phyloP scores from a whole-genome alignment of 768 basidiomycete species.

The Russula compacta region DNA sequence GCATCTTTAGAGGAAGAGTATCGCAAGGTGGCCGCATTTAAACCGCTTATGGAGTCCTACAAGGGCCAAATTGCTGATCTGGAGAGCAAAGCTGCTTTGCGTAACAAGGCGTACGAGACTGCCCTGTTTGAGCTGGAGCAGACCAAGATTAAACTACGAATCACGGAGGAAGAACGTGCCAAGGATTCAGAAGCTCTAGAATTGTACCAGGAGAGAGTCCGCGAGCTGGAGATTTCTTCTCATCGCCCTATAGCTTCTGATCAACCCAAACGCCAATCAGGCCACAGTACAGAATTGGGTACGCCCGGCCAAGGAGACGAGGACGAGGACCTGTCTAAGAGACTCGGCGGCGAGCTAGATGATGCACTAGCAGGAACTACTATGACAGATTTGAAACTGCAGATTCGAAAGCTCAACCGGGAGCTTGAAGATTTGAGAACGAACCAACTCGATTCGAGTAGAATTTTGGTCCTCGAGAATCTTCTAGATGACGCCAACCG shows the following conservation, averaged over 20 bases:
- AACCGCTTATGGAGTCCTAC: constrained; percentile 87
- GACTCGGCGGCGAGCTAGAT: constrained; percentile 79
- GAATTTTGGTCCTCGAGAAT: constrained; percentile 81
- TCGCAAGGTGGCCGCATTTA: constrained; percentile 76
- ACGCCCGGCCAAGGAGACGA: constrained; percentile 27
- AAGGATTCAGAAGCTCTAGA: constrained; percentile 81
- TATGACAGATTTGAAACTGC: constrained; percentile 87
- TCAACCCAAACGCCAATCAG: constrained; percentile 31
- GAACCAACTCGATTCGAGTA: constrained; percentile 68
- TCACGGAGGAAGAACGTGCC: constrained; percentile 56
- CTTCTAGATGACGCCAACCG: constrained; percentile 84
- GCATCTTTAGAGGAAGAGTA: constrained; percentile 89
- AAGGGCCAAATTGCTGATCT: constrained; percentile 77
- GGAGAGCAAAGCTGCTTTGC: constrained; percentile 58
- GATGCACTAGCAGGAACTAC: constrained; percentile 76
- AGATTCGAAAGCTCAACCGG: constrained; percentile 70
- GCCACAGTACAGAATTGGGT: constrained; percentile 31
- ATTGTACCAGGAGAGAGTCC: constrained; percentile 82
- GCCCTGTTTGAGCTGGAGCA: constrained; percentile 73
- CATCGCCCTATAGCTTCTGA: constrained; percentile 36
- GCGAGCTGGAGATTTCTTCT: constrained; percentile 72
- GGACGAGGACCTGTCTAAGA: constrained; percentile 44
- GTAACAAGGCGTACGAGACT: constrained; percentile 62
- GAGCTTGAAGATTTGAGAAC: constrained; percentile 69
- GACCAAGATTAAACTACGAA: constrained; percentile 56